A percentile compares a stretch with the other conserved stretches of the same genome.
phyloP scores from a whole-genome alignment of 306 rosid genomes.

The Sindora glabra region DNA sequence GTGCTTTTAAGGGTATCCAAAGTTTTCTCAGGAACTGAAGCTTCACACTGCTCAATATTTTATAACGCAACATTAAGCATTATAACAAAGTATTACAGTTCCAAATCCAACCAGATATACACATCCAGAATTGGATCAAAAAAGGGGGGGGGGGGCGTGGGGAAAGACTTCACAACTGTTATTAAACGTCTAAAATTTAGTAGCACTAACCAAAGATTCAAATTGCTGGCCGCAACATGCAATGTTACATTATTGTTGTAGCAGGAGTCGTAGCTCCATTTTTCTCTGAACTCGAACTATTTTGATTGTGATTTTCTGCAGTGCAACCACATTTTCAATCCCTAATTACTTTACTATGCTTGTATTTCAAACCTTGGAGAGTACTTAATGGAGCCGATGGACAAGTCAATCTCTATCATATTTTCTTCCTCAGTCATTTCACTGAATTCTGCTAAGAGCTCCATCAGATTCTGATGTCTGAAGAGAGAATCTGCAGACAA shows the following conservation, averaged over 20 bases:
- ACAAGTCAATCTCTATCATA: conserved; percentile 83
- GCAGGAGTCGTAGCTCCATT: too few species aligned
- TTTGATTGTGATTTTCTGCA: too few species aligned
- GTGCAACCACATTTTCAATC: too few species aligned
- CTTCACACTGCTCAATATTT: conserved; percentile 13
- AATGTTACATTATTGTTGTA: too few species aligned
- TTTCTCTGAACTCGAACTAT: too few species aligned
- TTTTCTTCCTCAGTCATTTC: conserved; percentile 86
- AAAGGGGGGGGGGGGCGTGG: too few species aligned
- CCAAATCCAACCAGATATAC: conserved; percentile 35
- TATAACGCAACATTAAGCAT: conserved; percentile 22
- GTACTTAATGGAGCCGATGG: conserved; percentile 92
- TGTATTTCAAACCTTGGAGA: conserved; percentile 89
- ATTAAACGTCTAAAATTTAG: neutral
- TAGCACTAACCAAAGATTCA: neutral
- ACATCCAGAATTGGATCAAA: conserved; percentile 27
- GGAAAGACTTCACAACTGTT: conserved; percentile 16
- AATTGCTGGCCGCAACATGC: too few species aligned
- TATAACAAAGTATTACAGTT: conserved; percentile 14
- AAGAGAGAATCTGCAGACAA: conserved; percentile 32
- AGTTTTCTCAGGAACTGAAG: conserved; percentile 24
- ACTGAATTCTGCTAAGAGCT: conserved; percentile 64
- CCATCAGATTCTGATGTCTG: conserved; percentile 37
- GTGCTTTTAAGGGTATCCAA: conserved; percentile 51
- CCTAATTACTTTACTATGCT: conserved; percentile 37